Evolutionary conservation across 2,329 filamentous ascomycete species (phyloP).

Genomic region (Tolypocladium endophyticum): DNA sequence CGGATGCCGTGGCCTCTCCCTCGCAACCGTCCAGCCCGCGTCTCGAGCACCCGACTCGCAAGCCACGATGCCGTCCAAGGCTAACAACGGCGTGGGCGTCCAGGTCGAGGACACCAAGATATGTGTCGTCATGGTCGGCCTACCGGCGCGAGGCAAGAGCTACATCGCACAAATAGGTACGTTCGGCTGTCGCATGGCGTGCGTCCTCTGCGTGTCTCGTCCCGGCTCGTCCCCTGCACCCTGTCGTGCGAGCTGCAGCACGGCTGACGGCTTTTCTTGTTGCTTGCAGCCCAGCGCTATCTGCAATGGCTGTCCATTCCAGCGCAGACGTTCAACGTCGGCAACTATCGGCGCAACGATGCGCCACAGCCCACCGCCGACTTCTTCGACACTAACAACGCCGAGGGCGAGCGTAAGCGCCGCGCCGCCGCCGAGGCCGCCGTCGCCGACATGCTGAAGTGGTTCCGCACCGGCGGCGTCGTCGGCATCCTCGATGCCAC

Average conservation of each 20-base stretch:
- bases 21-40: constrained; percentile 6
- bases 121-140: constrained; percentile 96
- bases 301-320: constrained; percentile 93
- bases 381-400: constrained; percentile 89
- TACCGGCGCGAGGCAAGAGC: constrained; percentile 93
- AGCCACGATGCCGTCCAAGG: constrained; percentile 30
- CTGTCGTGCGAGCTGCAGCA: neutral
- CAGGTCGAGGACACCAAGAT: constrained; percentile 94
- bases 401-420: constrained; percentile 81
- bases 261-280: neutral
- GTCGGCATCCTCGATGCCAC: constrained; percentile 95
- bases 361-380: constrained; percentile 85
- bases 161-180: constrained; percentile 94
- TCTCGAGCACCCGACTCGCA: neutral
- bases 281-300: constrained; percentile 67
- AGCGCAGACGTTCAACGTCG: constrained; percentile 93
- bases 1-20: constrained; percentile 2
- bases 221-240: neutral
- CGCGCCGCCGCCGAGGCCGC: constrained; percentile 85
- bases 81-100: constrained; percentile 57
- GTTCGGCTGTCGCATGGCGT: constrained; percentile 6
- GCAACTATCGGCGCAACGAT: constrained; percentile 82
- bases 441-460: constrained; percentile 84
- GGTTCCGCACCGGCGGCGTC: constrained; percentile 73
- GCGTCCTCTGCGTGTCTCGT: no score